Conservation (phyloP, 1,139 yeast genomes). For the Magnusiomyces starmeri region DNA sequence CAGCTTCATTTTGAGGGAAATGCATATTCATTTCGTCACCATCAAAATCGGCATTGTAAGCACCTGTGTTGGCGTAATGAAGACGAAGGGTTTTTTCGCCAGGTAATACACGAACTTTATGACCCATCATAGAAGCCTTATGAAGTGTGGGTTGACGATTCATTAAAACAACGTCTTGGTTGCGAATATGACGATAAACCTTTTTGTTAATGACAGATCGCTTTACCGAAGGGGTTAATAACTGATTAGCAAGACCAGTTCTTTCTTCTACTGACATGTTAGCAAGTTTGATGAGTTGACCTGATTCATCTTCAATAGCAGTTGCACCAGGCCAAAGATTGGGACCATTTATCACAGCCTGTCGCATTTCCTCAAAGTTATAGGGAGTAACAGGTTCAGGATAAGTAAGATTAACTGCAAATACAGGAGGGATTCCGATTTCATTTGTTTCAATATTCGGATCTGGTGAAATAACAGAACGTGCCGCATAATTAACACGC, state of each 20-base stretch:
- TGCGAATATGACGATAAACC: slow-evolving; percentile 87
- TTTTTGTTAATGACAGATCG: slow-evolving; percentile 71
- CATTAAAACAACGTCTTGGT: slow-evolving; percentile 94
- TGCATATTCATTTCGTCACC: slow-evolving; percentile 99
- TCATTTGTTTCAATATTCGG: slow-evolving; percentile 97
- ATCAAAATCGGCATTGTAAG: slow-evolving; percentile 98
- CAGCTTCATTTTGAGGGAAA: slow-evolving; percentile 97
- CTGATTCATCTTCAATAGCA: slow-evolving; percentile 94
- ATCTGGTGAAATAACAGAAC: slow-evolving; percentile 98
- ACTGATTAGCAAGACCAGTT: slow-evolving; percentile 91
- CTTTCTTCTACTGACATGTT: slow-evolving; percentile 93
- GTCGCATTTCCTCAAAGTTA: slow-evolving; percentile 83
- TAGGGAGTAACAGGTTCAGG: slow-evolving; percentile 98
- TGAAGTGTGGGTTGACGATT: slow-evolving; percentile 99
- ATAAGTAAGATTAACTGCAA: slow-evolving; percentile 88
- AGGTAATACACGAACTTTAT: slow-evolving; percentile 91
- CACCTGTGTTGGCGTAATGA: slow-evolving; percentile 98
- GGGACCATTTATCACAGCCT: slow-evolving; percentile 96
- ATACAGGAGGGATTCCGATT: slow-evolving; percentile 98
- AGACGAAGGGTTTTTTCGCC: slow-evolving; percentile 94
- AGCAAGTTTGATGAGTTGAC: slow-evolving; percentile 70
- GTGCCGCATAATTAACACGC: slow-evolving; percentile 97
- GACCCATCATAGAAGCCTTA: slow-evolving; percentile 99
- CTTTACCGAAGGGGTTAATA: slow-evolving; percentile 70
- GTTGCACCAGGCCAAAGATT: slow-evolving; percentile 98